These are phyloP conservation scores for Arabidopsis thaliana DNA, from an alignment of 345 rosid species.

Conservation along the genomic window TAIR10.1 NC_003071.7:9945001-9945500, in stretches of 20 bases:
- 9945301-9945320: constrained; percentile 71
- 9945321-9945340: constrained; percentile 90
- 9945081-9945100: constrained; percentile 84
- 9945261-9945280: constrained; percentile 94
- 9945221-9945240: background rate
- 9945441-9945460: background rate
- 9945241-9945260: constrained; percentile 72
- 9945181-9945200: background rate
- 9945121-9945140: constrained; percentile 95
- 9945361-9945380: constrained; percentile 62
- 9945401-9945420: constrained; percentile 84
- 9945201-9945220: background rate
- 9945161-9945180: too few relatives aligned
- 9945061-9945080: constrained; percentile 90
- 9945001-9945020: constrained; percentile 53
- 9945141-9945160: constrained; percentile 79
- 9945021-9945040: constrained; percentile 95
- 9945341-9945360: constrained; percentile 88
- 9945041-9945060: constrained; percentile 65
- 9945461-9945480: background rate
- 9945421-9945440: constrained; percentile 46
- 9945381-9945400: constrained; percentile 85
- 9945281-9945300: constrained; percentile 86
- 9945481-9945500: background rate
- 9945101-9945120: constrained; percentile 89